phyloP scores from a whole-genome alignment of 2,329 filamentous ascomycete genomes.

The Trichoderma sp. region DNA sequence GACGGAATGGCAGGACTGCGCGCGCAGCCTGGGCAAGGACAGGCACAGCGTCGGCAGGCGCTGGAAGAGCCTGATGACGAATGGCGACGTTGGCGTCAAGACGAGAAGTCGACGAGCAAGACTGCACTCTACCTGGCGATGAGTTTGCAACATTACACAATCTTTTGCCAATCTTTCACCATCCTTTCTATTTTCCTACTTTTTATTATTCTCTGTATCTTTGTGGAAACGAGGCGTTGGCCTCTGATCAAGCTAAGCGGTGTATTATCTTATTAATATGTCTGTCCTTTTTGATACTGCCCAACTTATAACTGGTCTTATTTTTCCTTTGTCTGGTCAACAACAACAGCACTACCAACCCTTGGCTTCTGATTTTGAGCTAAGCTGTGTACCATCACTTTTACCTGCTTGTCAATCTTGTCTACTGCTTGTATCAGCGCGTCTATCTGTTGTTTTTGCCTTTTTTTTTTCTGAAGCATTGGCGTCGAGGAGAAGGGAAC shows the following conservation, averaged over 20 bases:
- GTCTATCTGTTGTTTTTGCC: neutral
- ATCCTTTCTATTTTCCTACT: neutral
- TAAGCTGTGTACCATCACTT: slow-evolving; percentile 17
- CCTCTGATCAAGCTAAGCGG: slow-evolving; percentile 13
- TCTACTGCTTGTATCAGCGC: slow-evolving; percentile 17
- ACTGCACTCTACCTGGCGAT: slow-evolving; percentile 62
- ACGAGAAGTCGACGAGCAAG: slow-evolving; percentile 47
- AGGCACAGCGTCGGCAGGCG: slow-evolving; percentile 59
- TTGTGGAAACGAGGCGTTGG: neutral
- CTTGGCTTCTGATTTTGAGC: neutral
- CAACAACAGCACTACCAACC: neutral
- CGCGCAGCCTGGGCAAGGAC: slow-evolving; percentile 64
- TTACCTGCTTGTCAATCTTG: slow-evolving; percentile 1
- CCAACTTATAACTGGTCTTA: neutral
- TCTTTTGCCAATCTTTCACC: neutral
- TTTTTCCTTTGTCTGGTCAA: slow-evolving; percentile 8
- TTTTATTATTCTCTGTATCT: slow-evolving; percentile 23
- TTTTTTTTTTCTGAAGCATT: neutral
- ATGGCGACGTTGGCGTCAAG: slow-evolving; percentile 64
- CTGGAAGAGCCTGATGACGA: slow-evolving; percentile 66
- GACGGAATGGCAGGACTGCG: slow-evolving; percentile 70
- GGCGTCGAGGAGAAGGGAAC: slow-evolving; percentile 3
- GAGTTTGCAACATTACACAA: neutral
- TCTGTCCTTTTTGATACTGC: slow-evolving; percentile 17
- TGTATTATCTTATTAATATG: slow-evolving; percentile 21